Evolutionary conservation across 495 filamentous ascomycete genomes (phyloP), one percentile per base, ranked within the genome.

Genomic region (Penicillium canescens): DNA sequence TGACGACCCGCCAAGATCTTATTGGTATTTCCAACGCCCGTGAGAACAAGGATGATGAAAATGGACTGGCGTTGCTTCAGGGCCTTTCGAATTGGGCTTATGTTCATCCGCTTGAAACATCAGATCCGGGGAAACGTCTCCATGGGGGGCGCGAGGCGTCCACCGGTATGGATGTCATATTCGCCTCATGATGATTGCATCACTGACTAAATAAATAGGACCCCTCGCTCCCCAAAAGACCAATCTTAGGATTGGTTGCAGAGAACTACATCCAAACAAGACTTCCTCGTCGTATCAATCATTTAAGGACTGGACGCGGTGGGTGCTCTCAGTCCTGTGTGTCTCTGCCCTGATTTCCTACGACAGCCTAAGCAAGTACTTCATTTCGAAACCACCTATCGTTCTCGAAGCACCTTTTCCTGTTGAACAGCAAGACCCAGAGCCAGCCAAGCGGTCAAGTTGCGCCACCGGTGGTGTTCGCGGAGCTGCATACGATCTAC

Each of bases 1-100:
- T 78, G 50, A 85, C 82, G 6, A 84, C 82, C 34, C 71, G 82
- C 58, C 73, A 82, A 70, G 82, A 85, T 53, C 67, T 85, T 31
- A 83, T 82, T 49, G 82, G 82, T 45, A 64, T 66, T 37, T 50
- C 51, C 26, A 63, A 66, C 43, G 42, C 46, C 6, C 65, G 68
- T 6, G 62, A 63, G 52, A 54, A 59, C 9, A 55, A 63, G 49
- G 41, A 46, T 12, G 52, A 50, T 10, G 36, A 35, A 14, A 21
- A 40, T 6, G 41, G 50, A 2, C 16, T 21, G 0, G 36, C 24
- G 2, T 6, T 20, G 9, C 24, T 46, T 4, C 24, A 26, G 0
- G 26, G 50, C n/a, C 28, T 34, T 11, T 55, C 47, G 3, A 48
- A 61, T 51, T 67, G 53, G 16, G 40, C 18, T n/a, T 56, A 42